Conservation (phyloP, 2,329 filamentous ascomycete species). For the Penicillium janthinellum region DNA sequence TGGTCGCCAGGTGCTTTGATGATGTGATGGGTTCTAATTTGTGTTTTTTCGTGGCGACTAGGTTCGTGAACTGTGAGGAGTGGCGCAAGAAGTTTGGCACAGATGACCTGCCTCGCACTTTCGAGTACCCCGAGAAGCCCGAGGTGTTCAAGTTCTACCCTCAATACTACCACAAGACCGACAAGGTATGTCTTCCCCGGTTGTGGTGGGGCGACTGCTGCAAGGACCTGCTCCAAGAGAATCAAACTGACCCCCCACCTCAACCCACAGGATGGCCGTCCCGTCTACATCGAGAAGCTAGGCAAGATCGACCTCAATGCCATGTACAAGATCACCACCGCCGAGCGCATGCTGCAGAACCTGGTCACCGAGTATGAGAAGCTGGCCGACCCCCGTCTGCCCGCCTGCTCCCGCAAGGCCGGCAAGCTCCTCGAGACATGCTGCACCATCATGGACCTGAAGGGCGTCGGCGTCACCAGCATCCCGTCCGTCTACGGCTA, state of each 20-base stretch:
- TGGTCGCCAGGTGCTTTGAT: not conserved
- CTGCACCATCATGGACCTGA: constrained; percentile 98
- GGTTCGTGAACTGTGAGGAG: constrained; percentile 87
- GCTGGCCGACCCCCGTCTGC: constrained; percentile 86
- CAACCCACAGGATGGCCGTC: constrained; percentile 76
- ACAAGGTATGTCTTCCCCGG: constrained; percentile 49
- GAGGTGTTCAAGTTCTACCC: constrained; percentile 90
- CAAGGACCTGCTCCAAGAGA: not conserved
- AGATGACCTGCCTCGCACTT: constrained; percentile 75
- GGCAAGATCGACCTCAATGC: constrained; percentile 87
- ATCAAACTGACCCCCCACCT: not conserved
- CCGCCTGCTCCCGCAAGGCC: constrained; percentile 90
- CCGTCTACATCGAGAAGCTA: constrained; percentile 94
- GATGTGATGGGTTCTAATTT: constrained; percentile 5
- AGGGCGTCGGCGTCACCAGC: constrained; percentile 84
- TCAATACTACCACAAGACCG: constrained; percentile 93
- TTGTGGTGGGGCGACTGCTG: not conserved
- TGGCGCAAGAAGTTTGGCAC: constrained; percentile 89
- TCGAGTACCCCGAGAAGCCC: constrained; percentile 84
- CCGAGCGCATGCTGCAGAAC: constrained; percentile 94
- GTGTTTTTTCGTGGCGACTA: constrained; percentile 42
- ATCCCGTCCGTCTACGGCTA: constrained; percentile 85
- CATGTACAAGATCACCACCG: constrained; percentile 90
- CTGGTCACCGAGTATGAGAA: constrained; percentile 98
- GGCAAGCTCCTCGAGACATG: constrained; percentile 92